These are phyloP conservation scores for Neocucurbitaria cava DNA, from an alignment of 2,329 filamentous ascomycete species.

Conservation along the genomic window DNA sequence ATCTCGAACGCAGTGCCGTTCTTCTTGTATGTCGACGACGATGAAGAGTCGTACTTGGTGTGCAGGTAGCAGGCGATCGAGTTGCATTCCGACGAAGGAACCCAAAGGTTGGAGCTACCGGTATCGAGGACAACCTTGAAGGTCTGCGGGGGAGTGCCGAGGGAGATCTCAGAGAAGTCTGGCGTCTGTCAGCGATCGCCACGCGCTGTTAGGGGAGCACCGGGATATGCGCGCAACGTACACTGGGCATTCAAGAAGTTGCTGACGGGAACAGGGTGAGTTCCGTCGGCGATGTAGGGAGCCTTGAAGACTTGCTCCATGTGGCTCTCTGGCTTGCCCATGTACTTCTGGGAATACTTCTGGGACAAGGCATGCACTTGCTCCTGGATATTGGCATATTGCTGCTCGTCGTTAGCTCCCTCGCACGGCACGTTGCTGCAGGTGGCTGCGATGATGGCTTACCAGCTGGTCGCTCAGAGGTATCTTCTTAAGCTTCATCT, in stretches of 20 bases:
- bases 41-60: constrained; percentile 90
- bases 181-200: constrained; percentile 24
- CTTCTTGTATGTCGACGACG: constrained; percentile 89
- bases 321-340: constrained; percentile 77
- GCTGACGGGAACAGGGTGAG: constrained; percentile 84
- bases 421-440: constrained; percentile 7
- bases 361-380: constrained; percentile 74
- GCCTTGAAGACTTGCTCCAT: constrained; percentile 81
- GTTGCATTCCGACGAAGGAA: constrained; percentile 85
- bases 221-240: constrained; percentile 59
- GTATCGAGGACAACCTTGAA: constrained; percentile 99
- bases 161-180: constrained; percentile 95
- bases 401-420: constrained; percentile 57
- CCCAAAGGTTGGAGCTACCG: constrained; percentile 98
- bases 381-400: constrained; percentile 77
- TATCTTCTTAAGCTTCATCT: constrained; percentile 97
- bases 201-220: background rate
- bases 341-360: constrained; percentile 78
- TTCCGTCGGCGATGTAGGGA: constrained; percentile 68
- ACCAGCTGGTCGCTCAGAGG: constrained; percentile 92
- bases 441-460: constrained; percentile 51
- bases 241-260: constrained; percentile 99
- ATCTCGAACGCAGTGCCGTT: constrained; percentile 95
- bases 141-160: constrained; percentile 88
- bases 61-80: constrained; percentile 99